phyloP scores from a whole-genome alignment of 208 protist species.

The Phytomonas sp. region DNA sequence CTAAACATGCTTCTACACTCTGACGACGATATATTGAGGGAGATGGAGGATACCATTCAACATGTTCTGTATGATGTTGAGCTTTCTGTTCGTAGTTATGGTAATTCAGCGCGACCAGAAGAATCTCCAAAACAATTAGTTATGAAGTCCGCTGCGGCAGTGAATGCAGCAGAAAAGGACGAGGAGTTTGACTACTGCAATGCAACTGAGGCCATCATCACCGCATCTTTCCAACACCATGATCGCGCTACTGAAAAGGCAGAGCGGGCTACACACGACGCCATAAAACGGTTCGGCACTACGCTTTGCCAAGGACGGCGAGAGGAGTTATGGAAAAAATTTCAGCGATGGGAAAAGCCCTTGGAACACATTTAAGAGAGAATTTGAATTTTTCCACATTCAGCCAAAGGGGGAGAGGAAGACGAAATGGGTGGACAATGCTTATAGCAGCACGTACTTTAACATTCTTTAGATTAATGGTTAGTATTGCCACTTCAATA shows the following conservation, averaged over 20 bases:
- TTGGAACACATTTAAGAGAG: neutral
- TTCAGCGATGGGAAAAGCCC: conserved; percentile 56
- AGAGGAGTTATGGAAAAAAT: conserved; percentile 42
- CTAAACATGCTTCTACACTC: conserved; percentile 26
- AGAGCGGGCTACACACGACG: conserved; percentile 14
- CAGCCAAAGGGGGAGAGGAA: neutral
- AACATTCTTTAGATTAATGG: neutral
- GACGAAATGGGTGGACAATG: neutral
- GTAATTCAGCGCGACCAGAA: neutral
- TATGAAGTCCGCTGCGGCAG: neutral
- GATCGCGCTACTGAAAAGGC: conserved; percentile 14
- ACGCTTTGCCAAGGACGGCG: conserved; percentile 3
- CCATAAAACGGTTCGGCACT: neutral
- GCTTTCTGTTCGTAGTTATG: neutral
- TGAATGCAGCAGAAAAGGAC: neutral
- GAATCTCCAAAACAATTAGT: neutral
- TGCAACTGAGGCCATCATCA: neutral
- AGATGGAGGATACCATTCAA: conserved; percentile 77
- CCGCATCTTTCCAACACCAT: neutral
- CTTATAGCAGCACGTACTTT: neutral
- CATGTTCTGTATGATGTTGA: conserved; percentile 32
- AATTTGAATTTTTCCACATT: neutral
- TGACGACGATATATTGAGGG: conserved; percentile 60
- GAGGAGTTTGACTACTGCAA: neutral
- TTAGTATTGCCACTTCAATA: neutral